phyloP scores from a whole-genome alignment of 2,329 filamentous ascomycete genomes.

The Fonsecaea pugnacius region DNA sequence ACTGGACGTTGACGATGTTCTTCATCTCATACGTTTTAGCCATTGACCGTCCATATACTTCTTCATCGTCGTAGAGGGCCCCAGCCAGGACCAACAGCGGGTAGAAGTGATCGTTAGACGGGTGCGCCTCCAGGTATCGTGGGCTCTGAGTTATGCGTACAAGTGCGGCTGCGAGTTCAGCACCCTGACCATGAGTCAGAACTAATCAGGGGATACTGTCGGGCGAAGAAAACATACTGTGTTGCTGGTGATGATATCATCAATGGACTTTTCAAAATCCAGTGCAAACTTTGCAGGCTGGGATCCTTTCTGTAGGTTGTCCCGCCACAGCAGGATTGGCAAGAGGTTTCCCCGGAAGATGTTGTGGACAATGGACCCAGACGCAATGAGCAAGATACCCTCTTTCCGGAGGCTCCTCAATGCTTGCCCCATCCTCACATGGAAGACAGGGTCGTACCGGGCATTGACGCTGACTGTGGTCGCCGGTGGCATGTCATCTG shows the following conservation, averaged over 20 bases:
- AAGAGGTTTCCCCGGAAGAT: slow-evolving; percentile 69
- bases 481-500: slow-evolving; percentile 61
- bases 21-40: background rate
- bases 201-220: background rate
- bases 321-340: slow-evolving; percentile 65
- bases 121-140: background rate
- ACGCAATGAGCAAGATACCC: slow-evolving; percentile 62
- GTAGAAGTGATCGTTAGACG: background rate
- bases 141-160: background rate
- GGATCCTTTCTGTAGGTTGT: slow-evolving; percentile 56
- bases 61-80: background rate
- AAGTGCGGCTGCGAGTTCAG: background rate
- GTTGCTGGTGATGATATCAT: background rate
- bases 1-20: background rate
- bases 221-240: background rate
- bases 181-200: background rate
- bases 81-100: background rate
- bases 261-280: background rate
- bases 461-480: slow-evolving; percentile 62
- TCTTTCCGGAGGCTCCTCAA: slow-evolving; percentile 60
- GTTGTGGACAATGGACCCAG: slow-evolving; percentile 70
- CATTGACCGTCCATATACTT: background rate
- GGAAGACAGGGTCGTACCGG: slow-evolving; percentile 60
- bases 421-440: slow-evolving; percentile 61
- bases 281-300: background rate